phyloP scores from a whole-genome alignment of 169 alveolate genomes.

The Pseudocohnilembus persalinus region DNA sequence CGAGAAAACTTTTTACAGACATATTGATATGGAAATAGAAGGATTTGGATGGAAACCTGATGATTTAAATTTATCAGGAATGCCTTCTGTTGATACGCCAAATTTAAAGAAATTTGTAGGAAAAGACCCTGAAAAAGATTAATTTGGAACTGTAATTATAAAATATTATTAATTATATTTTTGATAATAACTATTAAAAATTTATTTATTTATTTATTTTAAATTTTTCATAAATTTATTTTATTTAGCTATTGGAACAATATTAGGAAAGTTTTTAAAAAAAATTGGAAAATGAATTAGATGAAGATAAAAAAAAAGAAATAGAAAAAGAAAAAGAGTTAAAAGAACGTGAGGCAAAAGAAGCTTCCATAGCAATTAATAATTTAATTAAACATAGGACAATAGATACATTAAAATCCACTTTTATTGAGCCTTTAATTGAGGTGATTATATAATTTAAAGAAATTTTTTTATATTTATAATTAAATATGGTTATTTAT shows the following conservation, averaged over 20 bases:
- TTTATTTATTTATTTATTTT: no score
- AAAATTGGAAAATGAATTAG: not conserved
- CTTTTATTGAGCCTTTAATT: constrained; percentile 69
- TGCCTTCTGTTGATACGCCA: constrained; percentile 70
- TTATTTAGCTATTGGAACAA: no score
- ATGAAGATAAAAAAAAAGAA: constrained; percentile 17
- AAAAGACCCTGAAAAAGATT: constrained; percentile 57
- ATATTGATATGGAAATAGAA: constrained; percentile 55
- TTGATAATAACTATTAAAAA: no score
- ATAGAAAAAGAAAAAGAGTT: constrained; percentile 60
- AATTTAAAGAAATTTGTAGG: constrained; percentile 65
- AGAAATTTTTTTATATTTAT: no score
- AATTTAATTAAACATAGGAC: no score
- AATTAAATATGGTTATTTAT: no score
- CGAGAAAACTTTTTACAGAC: constrained; percentile 51
- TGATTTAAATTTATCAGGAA: constrained; percentile 57
- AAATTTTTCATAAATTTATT: no score
- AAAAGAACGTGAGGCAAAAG: constrained; percentile 52
- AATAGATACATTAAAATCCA: constrained; percentile 59
- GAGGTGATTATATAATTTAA: constrained; percentile 18
- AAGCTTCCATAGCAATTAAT: constrained; percentile 54
- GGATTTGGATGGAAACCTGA: constrained; percentile 62
- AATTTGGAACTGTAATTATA: constrained; percentile 62
- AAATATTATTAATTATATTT: constrained; percentile 6
- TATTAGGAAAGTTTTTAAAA: not conserved